phyloP scores from a whole-genome alignment of 2,329 filamentous ascomycete genomes.

The Emergomyces pasteurianus region DNA sequence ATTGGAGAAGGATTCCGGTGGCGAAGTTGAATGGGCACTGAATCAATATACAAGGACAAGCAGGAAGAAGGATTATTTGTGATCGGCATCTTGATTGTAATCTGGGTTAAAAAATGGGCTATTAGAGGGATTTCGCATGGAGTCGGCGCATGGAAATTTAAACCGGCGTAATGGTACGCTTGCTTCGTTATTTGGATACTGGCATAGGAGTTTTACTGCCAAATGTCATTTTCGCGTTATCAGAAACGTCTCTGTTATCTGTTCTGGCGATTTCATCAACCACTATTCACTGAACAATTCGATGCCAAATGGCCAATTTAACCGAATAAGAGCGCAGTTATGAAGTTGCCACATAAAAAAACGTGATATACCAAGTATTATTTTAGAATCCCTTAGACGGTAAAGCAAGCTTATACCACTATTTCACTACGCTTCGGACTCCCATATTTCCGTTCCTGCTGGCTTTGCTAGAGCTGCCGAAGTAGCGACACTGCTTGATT shows the following conservation, averaged over 20 bases:
- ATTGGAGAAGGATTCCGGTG: constrained; percentile 76
- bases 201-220: not conserved
- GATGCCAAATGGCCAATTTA: not conserved
- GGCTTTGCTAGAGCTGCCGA: not conserved
- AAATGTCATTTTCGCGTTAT: not conserved
- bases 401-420: not conserved
- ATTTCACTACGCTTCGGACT: not conserved
- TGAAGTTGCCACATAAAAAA: not conserved
- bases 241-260: not conserved
- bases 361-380: not conserved
- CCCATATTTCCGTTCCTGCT: not conserved
- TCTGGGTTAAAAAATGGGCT: not conserved
- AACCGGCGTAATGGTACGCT: not conserved
- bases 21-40: constrained; percentile 92
- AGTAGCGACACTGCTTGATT: constrained; percentile 10
- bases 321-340: not conserved
- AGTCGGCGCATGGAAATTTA: not conserved
- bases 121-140: not conserved
- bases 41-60: constrained; percentile 90
- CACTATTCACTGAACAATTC: not conserved
- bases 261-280: not conserved
- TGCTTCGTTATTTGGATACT: not conserved
- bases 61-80: constrained; percentile 92
- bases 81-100: constrained; percentile 7
- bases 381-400: not conserved